A percentile compares a stretch with the other conserved stretches of the same genome.
phyloP scores from a whole-genome alignment of 2,329 filamentous ascomycete species.

The Coniochaeta sp. region DNA sequence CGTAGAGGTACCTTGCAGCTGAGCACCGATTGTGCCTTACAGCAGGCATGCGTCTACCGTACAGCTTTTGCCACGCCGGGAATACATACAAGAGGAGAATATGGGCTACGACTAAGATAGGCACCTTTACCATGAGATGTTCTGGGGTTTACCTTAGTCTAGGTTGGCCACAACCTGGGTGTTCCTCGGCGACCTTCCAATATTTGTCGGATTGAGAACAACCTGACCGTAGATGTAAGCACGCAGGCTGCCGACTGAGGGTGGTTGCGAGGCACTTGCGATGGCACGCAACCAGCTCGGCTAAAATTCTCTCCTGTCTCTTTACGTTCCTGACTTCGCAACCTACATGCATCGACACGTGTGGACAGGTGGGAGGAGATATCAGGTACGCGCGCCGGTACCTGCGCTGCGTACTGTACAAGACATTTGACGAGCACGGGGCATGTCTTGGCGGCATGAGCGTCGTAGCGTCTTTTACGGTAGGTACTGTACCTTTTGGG shows the following conservation, averaged over 20 bases:
- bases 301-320: not conserved
- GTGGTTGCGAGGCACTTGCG: not conserved
- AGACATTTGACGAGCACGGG: not conserved
- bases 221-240: no score
- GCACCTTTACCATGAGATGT: no score
- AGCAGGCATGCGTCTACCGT: not conserved
- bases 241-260: no score
- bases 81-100: no score
- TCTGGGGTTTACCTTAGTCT: no score
- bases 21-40: not conserved
- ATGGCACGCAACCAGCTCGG: not conserved
- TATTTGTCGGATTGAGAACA: not conserved
- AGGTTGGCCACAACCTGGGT: not conserved
- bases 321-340: not conserved
- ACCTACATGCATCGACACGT: not conserved
- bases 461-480: not conserved
- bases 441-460: not conserved
- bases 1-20: not conserved
- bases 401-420: not conserved
- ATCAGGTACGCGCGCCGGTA: not conserved
- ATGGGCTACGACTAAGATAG: no score
- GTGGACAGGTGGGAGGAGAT: not conserved
- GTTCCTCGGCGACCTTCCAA: not conserved
- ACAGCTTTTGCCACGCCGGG: not conserved
- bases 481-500: not conserved